Conservation (phyloP, 2,329 filamentous ascomycete genomes). For the Arachnomyces sp. region DNA sequence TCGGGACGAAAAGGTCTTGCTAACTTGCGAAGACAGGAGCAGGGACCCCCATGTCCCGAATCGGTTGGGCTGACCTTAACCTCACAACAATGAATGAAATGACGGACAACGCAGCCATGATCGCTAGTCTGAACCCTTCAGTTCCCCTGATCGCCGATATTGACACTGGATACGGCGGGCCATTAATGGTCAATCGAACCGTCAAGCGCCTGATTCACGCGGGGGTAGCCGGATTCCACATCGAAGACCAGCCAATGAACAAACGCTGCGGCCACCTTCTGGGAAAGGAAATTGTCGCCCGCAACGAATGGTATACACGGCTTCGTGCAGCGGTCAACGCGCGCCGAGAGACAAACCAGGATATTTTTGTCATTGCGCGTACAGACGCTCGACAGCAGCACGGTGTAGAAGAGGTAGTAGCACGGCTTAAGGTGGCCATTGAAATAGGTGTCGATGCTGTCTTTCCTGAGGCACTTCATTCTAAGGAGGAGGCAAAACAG, state of each 20-base stretch:
- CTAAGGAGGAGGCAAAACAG: no score
- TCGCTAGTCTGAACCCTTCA: conserved; percentile 50
- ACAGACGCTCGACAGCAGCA: conserved; percentile 24
- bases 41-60: conserved; percentile 52
- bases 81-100: conserved; percentile 57
- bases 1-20: background rate
- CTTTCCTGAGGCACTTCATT: no score
- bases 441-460: no score
- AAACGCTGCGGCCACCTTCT: conserved; percentile 36
- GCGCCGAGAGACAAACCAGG: conserved; percentile 19
- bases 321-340: conserved; percentile 23
- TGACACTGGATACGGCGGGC: conserved; percentile 47
- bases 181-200: conserved; percentile 34
- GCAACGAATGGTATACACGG: conserved; percentile 16
- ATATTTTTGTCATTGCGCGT: conserved; percentile 29
- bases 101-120: conserved; percentile 56
- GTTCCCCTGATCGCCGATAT: conserved; percentile 54
- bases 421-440: no score
- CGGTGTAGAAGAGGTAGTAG: no score
- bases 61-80: conserved; percentile 58
- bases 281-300: conserved; percentile 24
- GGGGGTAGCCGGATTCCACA: conserved; percentile 46
- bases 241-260: conserved; percentile 43
- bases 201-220: conserved; percentile 38
- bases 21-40: conserved; percentile 47